These are phyloP conservation scores for Tuctoria greenei DNA, from an alignment of 176 grass and related monocot species.

Conservation along the genomic window DNA sequence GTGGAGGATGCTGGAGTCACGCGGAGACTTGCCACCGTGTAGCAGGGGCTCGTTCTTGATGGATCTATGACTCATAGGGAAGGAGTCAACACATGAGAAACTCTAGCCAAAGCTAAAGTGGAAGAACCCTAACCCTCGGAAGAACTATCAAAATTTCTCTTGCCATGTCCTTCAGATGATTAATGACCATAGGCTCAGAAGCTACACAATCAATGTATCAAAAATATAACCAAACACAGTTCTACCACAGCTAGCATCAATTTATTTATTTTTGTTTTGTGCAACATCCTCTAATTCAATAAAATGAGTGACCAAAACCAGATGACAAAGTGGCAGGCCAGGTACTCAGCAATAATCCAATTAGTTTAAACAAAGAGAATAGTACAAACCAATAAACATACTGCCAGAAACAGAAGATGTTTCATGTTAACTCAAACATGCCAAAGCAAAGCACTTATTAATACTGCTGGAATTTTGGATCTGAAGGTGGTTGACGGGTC, in stretches of 20 bases:
- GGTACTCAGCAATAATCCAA: too few species aligned
- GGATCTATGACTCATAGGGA: too few species aligned
- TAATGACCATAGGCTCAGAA: slow-evolving; percentile 41
- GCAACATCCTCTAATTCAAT: too few species aligned
- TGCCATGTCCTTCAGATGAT: slow-evolving; percentile 70
- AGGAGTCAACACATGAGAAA: too few species aligned
- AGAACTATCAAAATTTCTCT: slow-evolving; percentile 74
- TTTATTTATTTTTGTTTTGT: neutral
- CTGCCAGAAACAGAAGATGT: neutral
- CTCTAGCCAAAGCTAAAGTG: too few species aligned
- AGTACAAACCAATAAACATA: neutral
- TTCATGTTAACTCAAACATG: neutral
- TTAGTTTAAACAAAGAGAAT: too few species aligned
- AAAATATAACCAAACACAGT: slow-evolving; percentile 17
- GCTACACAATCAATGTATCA: slow-evolving; percentile 3
- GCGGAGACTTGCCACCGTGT: too few species aligned
- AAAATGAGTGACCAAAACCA: too few species aligned
- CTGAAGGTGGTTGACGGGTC: neutral
- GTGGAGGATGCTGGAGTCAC: too few species aligned
- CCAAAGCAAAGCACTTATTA: neutral
- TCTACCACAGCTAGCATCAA: neutral
- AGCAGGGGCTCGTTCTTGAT: too few species aligned
- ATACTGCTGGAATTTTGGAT: neutral
- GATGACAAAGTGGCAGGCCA: too few species aligned
- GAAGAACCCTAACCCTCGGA: too few species aligned